These are phyloP conservation scores for Mrakia gelida DNA, from an alignment of 768 basidiomycete species.

Conservation along the genomic window DNA sequence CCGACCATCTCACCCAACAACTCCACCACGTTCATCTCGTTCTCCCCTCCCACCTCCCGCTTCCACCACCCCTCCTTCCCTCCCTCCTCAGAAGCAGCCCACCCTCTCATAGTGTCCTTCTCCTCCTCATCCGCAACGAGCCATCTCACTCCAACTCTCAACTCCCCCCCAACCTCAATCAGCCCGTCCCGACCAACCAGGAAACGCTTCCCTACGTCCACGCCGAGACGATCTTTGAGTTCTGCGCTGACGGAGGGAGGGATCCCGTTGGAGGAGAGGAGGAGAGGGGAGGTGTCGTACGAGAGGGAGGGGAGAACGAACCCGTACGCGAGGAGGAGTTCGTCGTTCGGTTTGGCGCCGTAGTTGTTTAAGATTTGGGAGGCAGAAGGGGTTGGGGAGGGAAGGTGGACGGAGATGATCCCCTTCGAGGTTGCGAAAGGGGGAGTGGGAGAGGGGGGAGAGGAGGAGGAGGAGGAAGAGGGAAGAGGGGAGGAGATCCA, in stretches of 20 bases:
- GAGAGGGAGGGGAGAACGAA: conserved; percentile 75
- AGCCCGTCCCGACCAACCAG: neutral
- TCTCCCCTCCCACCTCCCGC: conserved; percentile 13
- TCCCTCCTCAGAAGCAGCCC: neutral
- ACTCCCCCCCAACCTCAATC: neutral
- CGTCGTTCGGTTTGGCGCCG: conserved; percentile 82
- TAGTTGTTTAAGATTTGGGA: conserved; percentile 84
- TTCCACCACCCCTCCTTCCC: neutral
- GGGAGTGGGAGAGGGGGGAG: neutral
- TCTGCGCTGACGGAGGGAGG: conserved; percentile 41
- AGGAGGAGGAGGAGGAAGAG: conserved; percentile 8
- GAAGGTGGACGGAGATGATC: conserved; percentile 60
- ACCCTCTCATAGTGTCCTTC: neutral
- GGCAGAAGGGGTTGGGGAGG: conserved; percentile 47
- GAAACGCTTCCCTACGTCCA: conserved; percentile 5
- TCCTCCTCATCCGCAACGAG: conserved; percentile 12
- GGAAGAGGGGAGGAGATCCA: conserved; percentile 32
- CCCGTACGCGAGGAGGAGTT: conserved; percentile 86
- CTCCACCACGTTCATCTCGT: conserved; percentile 10
- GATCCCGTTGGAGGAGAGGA: conserved; percentile 51
- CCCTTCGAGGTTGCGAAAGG: conserved; percentile 16
- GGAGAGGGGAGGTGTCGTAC: conserved; percentile 79
- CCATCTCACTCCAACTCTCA: neutral
- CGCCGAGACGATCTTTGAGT: neutral
- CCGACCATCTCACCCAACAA: conserved; percentile 2